phyloP scores from a whole-genome alignment of 73 alveolate species.

The Symbiodinium natans region DNA sequence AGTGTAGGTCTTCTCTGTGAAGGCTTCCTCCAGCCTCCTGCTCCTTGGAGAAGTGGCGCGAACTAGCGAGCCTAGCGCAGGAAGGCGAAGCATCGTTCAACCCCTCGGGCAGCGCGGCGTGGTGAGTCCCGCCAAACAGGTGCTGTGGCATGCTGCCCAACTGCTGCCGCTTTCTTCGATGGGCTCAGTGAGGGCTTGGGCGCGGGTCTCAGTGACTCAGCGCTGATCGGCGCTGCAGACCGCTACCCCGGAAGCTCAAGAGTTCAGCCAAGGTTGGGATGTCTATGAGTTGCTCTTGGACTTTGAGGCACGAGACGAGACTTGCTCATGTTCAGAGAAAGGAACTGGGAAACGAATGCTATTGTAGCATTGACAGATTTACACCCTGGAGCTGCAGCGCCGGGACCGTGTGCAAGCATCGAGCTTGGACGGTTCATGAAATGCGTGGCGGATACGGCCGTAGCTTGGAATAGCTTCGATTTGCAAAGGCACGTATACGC shows the following conservation, averaged over 20 bases:
- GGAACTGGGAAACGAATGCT: background rate
- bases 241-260: background rate
- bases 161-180: conserved; percentile 60
- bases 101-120: no score
- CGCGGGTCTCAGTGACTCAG: background rate
- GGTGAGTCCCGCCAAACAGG: no score
- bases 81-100: background rate
- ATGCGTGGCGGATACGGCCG: background rate
- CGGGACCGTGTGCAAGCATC: conserved; percentile 34
- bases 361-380: conserved; percentile 17
- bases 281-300: conserved; percentile 70
- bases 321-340: background rate
- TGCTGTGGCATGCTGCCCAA: conserved; percentile 55
- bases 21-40: conserved; percentile 63
- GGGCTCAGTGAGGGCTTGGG: conserved; percentile 50
- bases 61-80: conserved; percentile 28
- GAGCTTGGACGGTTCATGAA: background rate
- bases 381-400: conserved; percentile 76
- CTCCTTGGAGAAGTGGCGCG: conserved; percentile 39
- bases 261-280: conserved; percentile 32
- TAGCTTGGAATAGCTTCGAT: background rate
- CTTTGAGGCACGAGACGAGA: conserved; percentile 8
- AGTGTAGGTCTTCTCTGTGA: background rate
- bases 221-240: background rate
- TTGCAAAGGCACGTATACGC: background rate